These are phyloP conservation scores for Fusarium austroafricanum DNA, from an alignment of 2,329 filamentous ascomycete genomes.

Conservation along the genomic window DNA sequence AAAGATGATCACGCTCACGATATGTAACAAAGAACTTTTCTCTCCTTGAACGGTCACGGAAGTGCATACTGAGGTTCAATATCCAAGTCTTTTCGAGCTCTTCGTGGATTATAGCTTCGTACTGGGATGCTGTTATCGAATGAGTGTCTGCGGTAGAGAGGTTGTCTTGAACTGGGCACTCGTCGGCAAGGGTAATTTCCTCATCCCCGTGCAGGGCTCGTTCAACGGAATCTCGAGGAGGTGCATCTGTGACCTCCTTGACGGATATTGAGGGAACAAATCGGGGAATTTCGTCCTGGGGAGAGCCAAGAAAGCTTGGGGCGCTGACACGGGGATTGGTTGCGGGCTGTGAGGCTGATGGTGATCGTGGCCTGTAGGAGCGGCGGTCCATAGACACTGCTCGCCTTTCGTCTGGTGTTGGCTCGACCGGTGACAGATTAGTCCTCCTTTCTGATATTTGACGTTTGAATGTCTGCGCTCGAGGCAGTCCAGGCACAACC, in stretches of 20 bases:
- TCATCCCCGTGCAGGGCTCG: conserved; percentile 31
- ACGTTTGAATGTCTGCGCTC: conserved; percentile 82
- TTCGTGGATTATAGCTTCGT: conserved; percentile 75
- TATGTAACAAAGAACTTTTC: conserved; percentile 99
- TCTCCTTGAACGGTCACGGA: conserved; percentile 88
- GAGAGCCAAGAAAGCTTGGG: conserved; percentile 56
- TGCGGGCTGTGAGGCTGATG: conserved; percentile 37
- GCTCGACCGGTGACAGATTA: conserved; percentile 74
- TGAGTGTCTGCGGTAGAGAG: conserved; percentile 56
- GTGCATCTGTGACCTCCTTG: conserved; percentile 25
- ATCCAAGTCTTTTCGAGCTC: conserved; percentile 94
- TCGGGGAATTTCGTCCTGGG: conserved; percentile 33
- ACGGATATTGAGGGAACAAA: conserved; percentile 34
- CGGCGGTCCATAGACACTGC: conserved; percentile 74
- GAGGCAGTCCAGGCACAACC: conserved; percentile 82
- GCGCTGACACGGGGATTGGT: conserved; percentile 60
- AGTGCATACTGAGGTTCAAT: conserved; percentile 97
- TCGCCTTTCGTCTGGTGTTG: conserved; percentile 74
- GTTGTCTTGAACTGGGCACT: conserved; percentile 45
- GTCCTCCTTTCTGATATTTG: conserved; percentile 84
- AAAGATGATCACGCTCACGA: conserved; percentile 80
- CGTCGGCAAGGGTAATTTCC: conserved; percentile 37
- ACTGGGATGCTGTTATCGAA: conserved; percentile 64
- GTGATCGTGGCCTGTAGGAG: conserved; percentile 50
- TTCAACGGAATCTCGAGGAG: conserved; percentile 11